Evolutionary conservation across 495 filamentous ascomycete species (phyloP), one percentile per base, ranked within the genome.

Genomic region (Lepraria neglecta): DNA sequence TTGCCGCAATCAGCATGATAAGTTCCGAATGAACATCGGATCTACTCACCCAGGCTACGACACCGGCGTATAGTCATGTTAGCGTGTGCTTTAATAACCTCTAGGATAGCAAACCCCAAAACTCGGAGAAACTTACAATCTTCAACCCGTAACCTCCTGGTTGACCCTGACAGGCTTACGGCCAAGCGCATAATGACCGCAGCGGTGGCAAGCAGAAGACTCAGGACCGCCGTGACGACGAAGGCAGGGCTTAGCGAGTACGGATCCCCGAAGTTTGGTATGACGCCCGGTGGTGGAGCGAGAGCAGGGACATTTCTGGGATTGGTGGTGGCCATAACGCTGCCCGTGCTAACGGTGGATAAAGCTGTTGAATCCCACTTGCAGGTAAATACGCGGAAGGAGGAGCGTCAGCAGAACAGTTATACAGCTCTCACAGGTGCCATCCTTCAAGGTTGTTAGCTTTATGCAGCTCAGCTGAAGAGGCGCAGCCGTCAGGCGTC

Each of bases 241-340:
- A 59, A 59, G n/a, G 45, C 57, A 42, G 57, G 57, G 14, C 31
- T 58, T 24, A 58, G 43, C 27, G 56, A 46, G 56, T 48, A 59
- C 6, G 57, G 57, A 27, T 48, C 17, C 45, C 48, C 44, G 19
- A 59, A 50, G 5, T 59, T 59, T 48, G 57, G 24, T 15, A 30
- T 48, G 17, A 59, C 12, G 12, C 57, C 57, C 1, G 45, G 21
- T 35, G 56, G 56, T 50, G 56, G 56, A 27, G 43, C 11, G n/a
- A 59, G 21, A 50, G 57, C 57, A 42, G 31, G 12, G 28, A 27
- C 45, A 33, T 38, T 53, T 6, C 6, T 4, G 5, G 45, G 31
- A 59, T 12, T 27, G 31, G 45, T 11, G 30, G n/a, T 33, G 45
- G 15, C 38, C 46, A 50, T 59, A 10, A 50, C 9, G 33, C 30